Conservation (phyloP, 1,139 yeast species). For the Kurtzmaniella quercitrusa region DNA sequence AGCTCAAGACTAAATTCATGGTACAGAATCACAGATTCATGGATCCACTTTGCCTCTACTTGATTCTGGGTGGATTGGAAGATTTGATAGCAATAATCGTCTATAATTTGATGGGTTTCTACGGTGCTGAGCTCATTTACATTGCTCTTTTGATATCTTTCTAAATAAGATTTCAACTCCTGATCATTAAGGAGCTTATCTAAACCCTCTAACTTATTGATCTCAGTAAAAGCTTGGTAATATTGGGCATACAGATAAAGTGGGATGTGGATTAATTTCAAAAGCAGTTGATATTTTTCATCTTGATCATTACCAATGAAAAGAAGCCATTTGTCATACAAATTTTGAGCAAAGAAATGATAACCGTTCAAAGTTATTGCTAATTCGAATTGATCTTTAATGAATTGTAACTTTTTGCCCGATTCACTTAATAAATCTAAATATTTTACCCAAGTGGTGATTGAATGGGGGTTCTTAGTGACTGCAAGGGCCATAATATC, state of each 20-base stretch:
- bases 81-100: constrained; percentile 36
- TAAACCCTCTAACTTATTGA: constrained; percentile 23
- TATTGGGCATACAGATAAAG: constrained; percentile 68
- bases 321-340: constrained; percentile 61
- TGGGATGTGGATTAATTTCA: constrained; percentile 48
- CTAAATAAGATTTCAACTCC: constrained; percentile 16
- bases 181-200: constrained; percentile 17
- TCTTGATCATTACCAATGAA: constrained; percentile 13
- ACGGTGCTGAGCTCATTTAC: constrained; percentile 22
- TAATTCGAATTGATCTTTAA: constrained; percentile 34
- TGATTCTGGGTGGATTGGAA: constrained; percentile 44
- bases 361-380: constrained; percentile 45
- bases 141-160: constrained; percentile 18
- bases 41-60: constrained; percentile 59
- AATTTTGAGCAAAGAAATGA: constrained; percentile 55
- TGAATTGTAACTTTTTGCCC: constrained; percentile 14
- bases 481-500: constrained; percentile 44
- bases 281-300: constrained; percentile 30
- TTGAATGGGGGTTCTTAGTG: constrained; percentile 47
- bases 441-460: constrained; percentile 68
- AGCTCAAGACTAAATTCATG: constrained; percentile 39
- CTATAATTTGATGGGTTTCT: constrained; percentile 36
- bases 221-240: constrained; percentile 45
- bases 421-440: constrained; percentile 39
- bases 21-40: constrained; percentile 47